Percentiles rank a stretch among this genome's conserved stretches.
Conservation (phyloP, 371 early-diverging fungal species). For the Actinomortierella wolfii region DNA sequence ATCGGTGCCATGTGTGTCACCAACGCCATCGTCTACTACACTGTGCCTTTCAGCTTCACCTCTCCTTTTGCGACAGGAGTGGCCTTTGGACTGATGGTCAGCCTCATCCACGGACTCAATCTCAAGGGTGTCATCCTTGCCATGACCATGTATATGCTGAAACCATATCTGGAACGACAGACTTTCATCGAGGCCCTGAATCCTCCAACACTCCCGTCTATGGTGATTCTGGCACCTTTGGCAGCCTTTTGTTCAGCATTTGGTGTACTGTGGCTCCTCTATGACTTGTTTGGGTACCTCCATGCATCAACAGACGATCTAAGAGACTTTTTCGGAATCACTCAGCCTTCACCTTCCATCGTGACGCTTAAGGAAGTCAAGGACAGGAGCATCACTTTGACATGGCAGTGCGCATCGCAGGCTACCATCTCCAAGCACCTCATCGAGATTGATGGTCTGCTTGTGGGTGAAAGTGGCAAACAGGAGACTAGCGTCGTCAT, state of each 20-base stretch:
- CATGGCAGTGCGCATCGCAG: conserved; percentile 47
- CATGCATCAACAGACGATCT: conserved; percentile 49
- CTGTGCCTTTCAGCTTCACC: conserved; percentile 49
- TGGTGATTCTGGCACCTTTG: conserved; percentile 48
- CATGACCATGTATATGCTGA: conserved; percentile 50
- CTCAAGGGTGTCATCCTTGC: conserved; percentile 50
- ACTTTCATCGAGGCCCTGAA: conserved; percentile 36
- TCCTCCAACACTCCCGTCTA: conserved; percentile 38
- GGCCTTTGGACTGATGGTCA: conserved; percentile 53
- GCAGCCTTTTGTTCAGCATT: conserved; percentile 56
- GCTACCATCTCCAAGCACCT: conserved; percentile 45
- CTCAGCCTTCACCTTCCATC: conserved; percentile 48
- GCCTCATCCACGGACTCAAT: conserved; percentile 55
- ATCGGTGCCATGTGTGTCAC: conserved; percentile 46
- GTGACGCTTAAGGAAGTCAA: conserved; percentile 51
- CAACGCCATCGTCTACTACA: conserved; percentile 47
- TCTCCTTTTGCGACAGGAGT: conserved; percentile 50
- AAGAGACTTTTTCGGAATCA: conserved; percentile 49
- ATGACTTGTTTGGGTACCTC: conserved; percentile 44
- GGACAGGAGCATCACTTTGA: conserved; percentile 47
- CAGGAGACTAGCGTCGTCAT: conserved; percentile 53
- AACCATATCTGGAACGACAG: conserved; percentile 47
- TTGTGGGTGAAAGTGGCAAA: conserved; percentile 51
- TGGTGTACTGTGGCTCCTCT: conserved; percentile 50
- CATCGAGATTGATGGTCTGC: conserved; percentile 54